These are phyloP conservation scores for Myriosclerotinia duriaeana DNA, from an alignment of 2,329 filamentous ascomycete genomes.

Conservation along the genomic window DNA sequence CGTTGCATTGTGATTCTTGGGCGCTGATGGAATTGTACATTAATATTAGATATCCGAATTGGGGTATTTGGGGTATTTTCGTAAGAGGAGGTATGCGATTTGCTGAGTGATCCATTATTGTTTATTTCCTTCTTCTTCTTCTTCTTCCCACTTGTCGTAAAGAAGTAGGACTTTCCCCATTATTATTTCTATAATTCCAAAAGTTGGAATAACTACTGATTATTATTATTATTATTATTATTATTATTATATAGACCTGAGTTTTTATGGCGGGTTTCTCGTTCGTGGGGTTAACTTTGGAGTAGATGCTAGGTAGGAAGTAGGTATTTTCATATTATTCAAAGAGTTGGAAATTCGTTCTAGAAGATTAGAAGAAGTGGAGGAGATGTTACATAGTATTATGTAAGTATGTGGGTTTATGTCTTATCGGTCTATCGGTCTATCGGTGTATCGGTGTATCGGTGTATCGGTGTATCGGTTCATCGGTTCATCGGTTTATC, in stretches of 20 bases:
- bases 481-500: too few relatives aligned
- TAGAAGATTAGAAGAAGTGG: slow-evolving; percentile 6
- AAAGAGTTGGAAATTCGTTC: not conserved
- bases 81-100: not conserved
- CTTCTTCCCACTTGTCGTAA: not conserved
- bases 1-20: slow-evolving; percentile 12
- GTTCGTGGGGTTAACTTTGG: not conserved
- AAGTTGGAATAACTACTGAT: too few relatives aligned
- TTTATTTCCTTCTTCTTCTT: too few relatives aligned
- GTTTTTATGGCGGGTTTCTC: slow-evolving; percentile 16
- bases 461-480: too few relatives aligned
- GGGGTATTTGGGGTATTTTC: not conserved
- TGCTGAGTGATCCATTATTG: slow-evolving; percentile 11
- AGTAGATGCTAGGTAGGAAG: too few relatives aligned
- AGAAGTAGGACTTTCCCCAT: too few relatives aligned
- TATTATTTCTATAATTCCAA: too few relatives aligned
- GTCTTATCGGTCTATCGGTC: too few relatives aligned
- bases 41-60: too few relatives aligned
- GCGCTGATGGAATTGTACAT: not conserved
- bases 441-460: not conserved
- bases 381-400: too few relatives aligned
- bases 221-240: too few relatives aligned
- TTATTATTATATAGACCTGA: too few relatives aligned
- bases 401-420: not conserved
- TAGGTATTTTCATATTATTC: not conserved